Conservation (phyloP, 2,329 filamentous ascomycete genomes). For the Huntiella bhutanensis region DNA sequence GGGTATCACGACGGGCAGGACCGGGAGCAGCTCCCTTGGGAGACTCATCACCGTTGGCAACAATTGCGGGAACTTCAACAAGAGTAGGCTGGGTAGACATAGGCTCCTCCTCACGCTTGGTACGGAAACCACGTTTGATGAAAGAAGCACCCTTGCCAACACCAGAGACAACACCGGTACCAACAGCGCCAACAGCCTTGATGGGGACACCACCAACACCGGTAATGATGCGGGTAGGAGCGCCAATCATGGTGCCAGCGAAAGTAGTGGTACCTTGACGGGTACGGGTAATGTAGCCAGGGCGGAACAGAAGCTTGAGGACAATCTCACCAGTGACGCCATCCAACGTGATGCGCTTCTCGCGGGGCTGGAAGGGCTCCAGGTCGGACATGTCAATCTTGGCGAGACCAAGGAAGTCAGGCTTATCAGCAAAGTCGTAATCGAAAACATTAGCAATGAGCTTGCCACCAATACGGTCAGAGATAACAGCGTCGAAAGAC, state of each 20-base stretch:
- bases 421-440: slow-evolving; percentile 92
- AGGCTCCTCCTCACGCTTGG: slow-evolving; percentile 42
- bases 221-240: slow-evolving; percentile 72
- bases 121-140: slow-evolving; percentile 65
- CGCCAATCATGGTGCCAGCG: slow-evolving; percentile 66
- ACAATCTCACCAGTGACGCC: slow-evolving; percentile 76
- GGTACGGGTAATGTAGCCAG: slow-evolving; percentile 71
- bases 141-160: slow-evolving; percentile 85
- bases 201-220: slow-evolving; percentile 72
- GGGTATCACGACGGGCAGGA: slow-evolving; percentile 17
- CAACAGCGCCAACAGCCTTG: slow-evolving; percentile 60
- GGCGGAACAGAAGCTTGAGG: slow-evolving; percentile 76
- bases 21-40: slow-evolving; percentile 13
- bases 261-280: slow-evolving; percentile 87
- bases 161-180: slow-evolving; percentile 32
- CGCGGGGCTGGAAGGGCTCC: slow-evolving; percentile 68
- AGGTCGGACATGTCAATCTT: slow-evolving; percentile 58
- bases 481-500: slow-evolving; percentile 68
- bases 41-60: slow-evolving; percentile 13
- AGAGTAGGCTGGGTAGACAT: slow-evolving; percentile 25
- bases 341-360: slow-evolving; percentile 57
- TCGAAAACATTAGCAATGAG: slow-evolving; percentile 76
- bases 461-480: slow-evolving; percentile 67
- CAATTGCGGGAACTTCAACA: slow-evolving; percentile 22
- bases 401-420: slow-evolving; percentile 69